Percentiles rank a stretch among this genome's conserved stretches.
These are phyloP conservation scores for Saturnispora sekii DNA, from an alignment of 805 yeast genomes.

Conservation along the genomic window DNA sequence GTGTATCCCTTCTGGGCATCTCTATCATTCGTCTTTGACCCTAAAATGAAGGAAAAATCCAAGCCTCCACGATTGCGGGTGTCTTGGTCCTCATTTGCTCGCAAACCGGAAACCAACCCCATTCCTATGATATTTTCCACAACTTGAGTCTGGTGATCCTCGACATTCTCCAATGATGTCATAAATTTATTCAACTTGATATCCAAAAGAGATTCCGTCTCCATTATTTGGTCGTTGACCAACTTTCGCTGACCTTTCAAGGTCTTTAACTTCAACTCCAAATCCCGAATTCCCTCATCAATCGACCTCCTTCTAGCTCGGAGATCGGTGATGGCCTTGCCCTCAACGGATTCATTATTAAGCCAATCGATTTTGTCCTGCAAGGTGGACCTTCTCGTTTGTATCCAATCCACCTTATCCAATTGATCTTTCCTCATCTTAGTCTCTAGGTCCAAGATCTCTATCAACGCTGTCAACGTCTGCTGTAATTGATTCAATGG, in stretches of 20 bases:
- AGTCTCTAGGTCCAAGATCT: too few species aligned
- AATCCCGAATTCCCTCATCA: constrained; percentile 29
- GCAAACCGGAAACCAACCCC: neutral
- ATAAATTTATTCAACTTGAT: constrained; percentile 37
- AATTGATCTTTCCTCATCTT: too few species aligned
- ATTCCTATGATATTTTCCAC: neutral
- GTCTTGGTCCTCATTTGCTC: neutral
- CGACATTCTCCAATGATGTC: constrained; percentile 24
- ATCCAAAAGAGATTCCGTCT: constrained; percentile 41
- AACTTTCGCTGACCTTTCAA: constrained; percentile 29
- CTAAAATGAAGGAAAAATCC: too few species aligned
- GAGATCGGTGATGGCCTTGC: constrained; percentile 31
- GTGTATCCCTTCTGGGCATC: too few species aligned
- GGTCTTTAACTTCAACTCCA: constrained; percentile 28
- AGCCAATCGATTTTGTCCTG: constrained; percentile 30
- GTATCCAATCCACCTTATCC: constrained; percentile 29
- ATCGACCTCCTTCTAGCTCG: constrained; percentile 26
- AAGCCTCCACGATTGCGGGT: too few species aligned
- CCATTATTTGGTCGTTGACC: constrained; percentile 31
- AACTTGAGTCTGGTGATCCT: constrained; percentile 14
- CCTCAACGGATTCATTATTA: constrained; percentile 32
- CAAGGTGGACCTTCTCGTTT: constrained; percentile 27
- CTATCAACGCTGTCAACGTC: too few species aligned
- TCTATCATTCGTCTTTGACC: too few species aligned
- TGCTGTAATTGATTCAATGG: too few species aligned